Evolutionary conservation across 805 yeast genomes (phyloP), one percentile per base, ranked within the genome.

Genomic region (Kodamaea lidongshanica): DNA sequence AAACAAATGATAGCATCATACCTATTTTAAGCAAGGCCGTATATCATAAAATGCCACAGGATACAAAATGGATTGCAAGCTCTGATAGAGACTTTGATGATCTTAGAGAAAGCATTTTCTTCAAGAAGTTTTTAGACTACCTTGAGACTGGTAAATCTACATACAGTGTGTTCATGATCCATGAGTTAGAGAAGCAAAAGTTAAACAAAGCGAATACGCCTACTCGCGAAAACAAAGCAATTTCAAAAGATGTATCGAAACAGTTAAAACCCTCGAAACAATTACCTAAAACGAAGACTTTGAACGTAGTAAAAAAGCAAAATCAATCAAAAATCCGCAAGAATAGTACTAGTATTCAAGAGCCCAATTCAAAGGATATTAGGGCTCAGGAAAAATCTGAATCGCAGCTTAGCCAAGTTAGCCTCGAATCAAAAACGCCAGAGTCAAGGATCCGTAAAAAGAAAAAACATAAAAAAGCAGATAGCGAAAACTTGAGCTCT

Each of bases 1-100:
- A 35, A 4, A 44, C 56, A 2, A 45, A 42, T 5, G 58, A 52
- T 23, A 37, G 50, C 9, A 46, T 59, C 28, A 35, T 42, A 1
- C 69, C 76, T 0, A 43, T 38, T 12, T 45, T 67, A 9, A 58
- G 56, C 18, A 52, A 46, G 27, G 52, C 72, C 1, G 29, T 65
- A 3, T 60, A 42, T 32, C 37, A 46, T 4, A 40, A 42, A 23
- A 61, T 61, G 65, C 46, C 46, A 3, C 14, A 19, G n/a, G 27
- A 31, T 5, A 12, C 12, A n/a, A n/a, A n/a, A n/a, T n/a, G n/a
- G 12, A 30, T 19, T 9, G 27, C 12, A 14, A 28, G 12, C 16
- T 19, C 11, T 5, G 23, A 10, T 8, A 5, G 16, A n/a, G 24
- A 23, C 11, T 14, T 11, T 13, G 19, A 23, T 16, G 20, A 13